Conservation (phyloP, 345 rosid species). For the Carallia pectinifolia region DNA sequence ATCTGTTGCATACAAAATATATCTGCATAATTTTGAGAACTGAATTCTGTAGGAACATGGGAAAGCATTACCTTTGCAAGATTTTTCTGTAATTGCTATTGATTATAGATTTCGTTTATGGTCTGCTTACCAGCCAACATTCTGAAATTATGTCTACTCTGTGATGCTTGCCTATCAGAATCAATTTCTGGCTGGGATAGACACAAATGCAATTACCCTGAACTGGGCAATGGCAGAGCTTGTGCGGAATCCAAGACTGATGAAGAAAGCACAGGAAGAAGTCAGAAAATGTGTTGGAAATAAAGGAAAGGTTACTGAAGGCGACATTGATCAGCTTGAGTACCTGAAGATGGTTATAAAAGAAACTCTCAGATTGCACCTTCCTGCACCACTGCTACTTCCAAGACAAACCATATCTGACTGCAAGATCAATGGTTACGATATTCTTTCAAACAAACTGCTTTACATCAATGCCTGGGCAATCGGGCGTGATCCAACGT, state of each 20-base stretch:
- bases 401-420: constrained; percentile 41
- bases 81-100: no score
- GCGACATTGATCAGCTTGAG: constrained; percentile 33
- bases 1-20: no score
- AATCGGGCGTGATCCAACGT: constrained; percentile 44
- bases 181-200: constrained; percentile 50
- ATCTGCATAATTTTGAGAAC: no score
- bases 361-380: constrained; percentile 58
- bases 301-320: constrained; percentile 31
- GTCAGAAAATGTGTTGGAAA: constrained; percentile 39
- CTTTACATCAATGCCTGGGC: constrained; percentile 46
- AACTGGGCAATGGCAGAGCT: constrained; percentile 73
- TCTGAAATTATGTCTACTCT: background rate
- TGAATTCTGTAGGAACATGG: no score
- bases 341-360: constrained; percentile 39
- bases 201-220: constrained; percentile 43
- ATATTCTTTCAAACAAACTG: constrained; percentile 39
- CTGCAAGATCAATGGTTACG: constrained; percentile 36
- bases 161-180: constrained; percentile 27
- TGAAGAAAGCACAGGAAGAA: constrained; percentile 64
- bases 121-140: background rate
- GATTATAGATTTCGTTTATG: background rate
- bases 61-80: no score
- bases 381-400: constrained; percentile 44
- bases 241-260: constrained; percentile 34